Conservation (phyloP, 2,329 filamentous ascomycete species). For the Curvularia spicifera region DNA sequence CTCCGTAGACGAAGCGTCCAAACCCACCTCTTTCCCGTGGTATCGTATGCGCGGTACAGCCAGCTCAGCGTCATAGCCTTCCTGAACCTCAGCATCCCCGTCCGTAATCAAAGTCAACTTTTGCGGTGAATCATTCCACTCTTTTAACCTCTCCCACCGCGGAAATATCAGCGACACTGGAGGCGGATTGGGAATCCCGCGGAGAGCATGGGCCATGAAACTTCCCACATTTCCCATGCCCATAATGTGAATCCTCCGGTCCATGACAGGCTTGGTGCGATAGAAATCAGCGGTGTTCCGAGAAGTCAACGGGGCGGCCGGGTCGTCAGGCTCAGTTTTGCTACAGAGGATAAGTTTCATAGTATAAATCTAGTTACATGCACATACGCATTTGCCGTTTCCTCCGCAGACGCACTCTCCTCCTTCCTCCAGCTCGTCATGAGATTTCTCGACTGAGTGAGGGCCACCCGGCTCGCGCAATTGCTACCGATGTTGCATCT, state of each 20-base stretch:
- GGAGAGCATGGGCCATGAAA: conserved; percentile 76
- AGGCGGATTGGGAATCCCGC: conserved; percentile 65
- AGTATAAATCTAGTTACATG: neutral
- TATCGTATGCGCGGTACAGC: conserved; percentile 44
- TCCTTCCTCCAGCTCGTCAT: conserved; percentile 33
- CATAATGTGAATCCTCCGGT: conserved; percentile 65
- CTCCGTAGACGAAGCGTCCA: conserved; percentile 20
- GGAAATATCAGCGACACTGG: conserved; percentile 84
- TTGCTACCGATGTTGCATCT: conserved; percentile 54
- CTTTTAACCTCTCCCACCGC: conserved; percentile 51
- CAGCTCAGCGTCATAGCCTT: conserved; percentile 57
- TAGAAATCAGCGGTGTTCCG: conserved; percentile 41
- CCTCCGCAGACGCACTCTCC: conserved; percentile 25
- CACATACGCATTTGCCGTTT: conserved; percentile 23
- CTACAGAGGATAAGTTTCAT: conserved; percentile 23
- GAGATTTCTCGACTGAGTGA: conserved; percentile 28
- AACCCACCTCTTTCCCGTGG: conserved; percentile 48
- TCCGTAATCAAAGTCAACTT: conserved; percentile 57
- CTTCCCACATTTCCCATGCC: conserved; percentile 83
- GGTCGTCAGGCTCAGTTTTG: conserved; percentile 25
- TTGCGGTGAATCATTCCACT: conserved; percentile 56
- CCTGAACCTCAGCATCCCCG: conserved; percentile 47
- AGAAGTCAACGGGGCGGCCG: neutral
- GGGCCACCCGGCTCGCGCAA: conserved; percentile 53
- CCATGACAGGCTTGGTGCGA: conserved; percentile 34